Evolutionary conservation across 768 basidiomycete species (phyloP), one percentile per base, ranked within the genome.

Genomic region (Amanita thiersii): DNA sequence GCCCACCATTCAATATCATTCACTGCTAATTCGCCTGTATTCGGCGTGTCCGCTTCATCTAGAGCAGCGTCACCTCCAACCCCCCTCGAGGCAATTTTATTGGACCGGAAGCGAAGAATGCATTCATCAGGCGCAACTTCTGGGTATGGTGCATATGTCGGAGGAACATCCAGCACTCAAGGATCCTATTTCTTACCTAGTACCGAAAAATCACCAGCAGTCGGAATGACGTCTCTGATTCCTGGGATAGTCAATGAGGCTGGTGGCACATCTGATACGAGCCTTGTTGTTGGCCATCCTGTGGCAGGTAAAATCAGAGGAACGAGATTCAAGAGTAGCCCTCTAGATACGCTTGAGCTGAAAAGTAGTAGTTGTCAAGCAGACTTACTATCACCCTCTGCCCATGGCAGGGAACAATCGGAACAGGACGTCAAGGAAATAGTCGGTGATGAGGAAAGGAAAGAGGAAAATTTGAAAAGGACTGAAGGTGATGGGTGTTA

Each of bases 261-360:
- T 34, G 26, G 49, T 29, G 39, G 10, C 14, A 5, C 34, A n/a
- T 8, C 20, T 38, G 47, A 35, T 2, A 46, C 36, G n/a, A 46
- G 42, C 21, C 38, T 43, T 26, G 56, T 53, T 17, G 52, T 43
- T 42, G 55, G 52, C 25, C 23, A 14, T 1, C 31, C 44, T 5
- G 7, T 48, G 14, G 37, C 44, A 12, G 35, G 43, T 23, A 50
- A 44, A 26, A 40, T 49, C 39, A 81, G 77, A 52, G 77, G 76
- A 17, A 63, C 67, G 15, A 67, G 73, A 46, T 87, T 85, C 61
- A 86, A 86, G 74, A 86, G 83, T 52, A 85, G 75, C 52, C 83
- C 81, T 23, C 60, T 83, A 23, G 72, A 64, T 15, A 17, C 40
- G 3, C 24, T 34, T 15, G 40, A 25, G 15, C 20, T 34, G 21